Base-by-base conservation (phyloP, 768 basidiomycete species). In the Xerocomellus dryophilus region DNA sequence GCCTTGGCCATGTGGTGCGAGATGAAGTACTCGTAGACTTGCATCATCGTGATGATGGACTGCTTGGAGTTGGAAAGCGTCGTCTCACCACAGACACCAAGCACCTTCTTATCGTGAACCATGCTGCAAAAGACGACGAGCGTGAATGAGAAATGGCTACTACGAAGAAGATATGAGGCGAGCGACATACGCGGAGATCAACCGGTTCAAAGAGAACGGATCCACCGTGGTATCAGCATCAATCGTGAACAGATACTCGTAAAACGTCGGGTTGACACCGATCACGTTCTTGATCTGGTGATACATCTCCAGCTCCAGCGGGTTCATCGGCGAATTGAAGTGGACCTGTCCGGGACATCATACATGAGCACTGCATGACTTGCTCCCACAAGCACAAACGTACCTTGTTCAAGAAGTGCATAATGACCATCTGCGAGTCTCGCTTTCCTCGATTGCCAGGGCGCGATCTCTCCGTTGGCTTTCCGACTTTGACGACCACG, bases 221-320 rank as follows among this genome's bases (percentile, higher is more conserved):
- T 93, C 85, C 35, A 96, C 94, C 9, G 88, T 90, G 2, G 97
- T 99, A 79, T 97, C 93, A 58, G 94, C 93, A 72, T 97, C 93
- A 39, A 97, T 83, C 68, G 85, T 93, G 75, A 96, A 89, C 56
- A 94, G 61, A 64, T 95, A 98, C 73, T 98, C 97, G 73, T 98
- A 99, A 75, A 98, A 98, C 0, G 93, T 87, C 3, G 96, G 97
- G 72, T 99, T 97, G 65, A 99, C 93, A 71, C 97, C 97, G 63
- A 99, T 98, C 50, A 98, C 94, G 65, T 99, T 99, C 81, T 98
- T 93, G 80, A 98, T 94, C 72, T 99, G 97, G 69, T 98, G 97
- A 67, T 94, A 98, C 76, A 99, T 96, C 76, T 99, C 97, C 49
- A 99, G 74, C 73, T 99, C 97, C 57, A 96, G 73, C 1, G 97